Evolutionary conservation across 192 early-diverging fungal species (phyloP), one percentile per base, ranked within the genome.

Genomic region (Phlyctochytrium planicorne): DNA sequence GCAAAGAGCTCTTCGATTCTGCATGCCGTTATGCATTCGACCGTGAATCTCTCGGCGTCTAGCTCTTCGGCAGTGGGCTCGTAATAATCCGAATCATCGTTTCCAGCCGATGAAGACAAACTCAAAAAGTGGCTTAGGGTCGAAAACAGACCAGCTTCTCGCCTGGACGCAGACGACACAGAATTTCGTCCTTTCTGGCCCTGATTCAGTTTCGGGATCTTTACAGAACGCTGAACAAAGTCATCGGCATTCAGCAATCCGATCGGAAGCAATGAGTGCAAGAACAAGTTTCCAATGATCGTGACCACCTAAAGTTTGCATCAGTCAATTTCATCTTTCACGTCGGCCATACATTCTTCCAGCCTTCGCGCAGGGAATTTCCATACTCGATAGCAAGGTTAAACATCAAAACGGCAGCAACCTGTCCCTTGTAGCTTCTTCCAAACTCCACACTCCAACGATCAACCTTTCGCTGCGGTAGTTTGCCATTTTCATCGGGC

Each of bases 351-450:
- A 93, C 87, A 53, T 85, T 84, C 55, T 87, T 83, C 91, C 95
- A 91, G 16, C 88, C 78, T 27, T 76, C 66, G 16, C 78, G 83
- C 72, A 99, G 53, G 66, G 83, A 63, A 52, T 89, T 87, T 32
- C 89, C 81, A 78, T 88, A 80, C 74, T 93, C 80, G 36, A 71
- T 75, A 47, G 82, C 81, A 52, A 94, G 79, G 30, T 85, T 88
- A 76, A 97, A 92, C 63, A 94, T 80, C n/a, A 96, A 81, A 3
- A 95, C 90, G 47, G 92, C 83, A 2, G 93, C 94, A 56, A 96
- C 78, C 77, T 98, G 95, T n/a, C 90, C 91, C 47, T 89, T 88
- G 67, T 91, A 92, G 67, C 91, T 92, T 35, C 87, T 80, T 60
- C 96, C 96, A 84, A 99, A 91, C 36, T 94, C 91, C 24, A 95